phyloP scores from a whole-genome alignment of 2,329 filamentous ascomycete species.

The Fusarium nematophilum region DNA sequence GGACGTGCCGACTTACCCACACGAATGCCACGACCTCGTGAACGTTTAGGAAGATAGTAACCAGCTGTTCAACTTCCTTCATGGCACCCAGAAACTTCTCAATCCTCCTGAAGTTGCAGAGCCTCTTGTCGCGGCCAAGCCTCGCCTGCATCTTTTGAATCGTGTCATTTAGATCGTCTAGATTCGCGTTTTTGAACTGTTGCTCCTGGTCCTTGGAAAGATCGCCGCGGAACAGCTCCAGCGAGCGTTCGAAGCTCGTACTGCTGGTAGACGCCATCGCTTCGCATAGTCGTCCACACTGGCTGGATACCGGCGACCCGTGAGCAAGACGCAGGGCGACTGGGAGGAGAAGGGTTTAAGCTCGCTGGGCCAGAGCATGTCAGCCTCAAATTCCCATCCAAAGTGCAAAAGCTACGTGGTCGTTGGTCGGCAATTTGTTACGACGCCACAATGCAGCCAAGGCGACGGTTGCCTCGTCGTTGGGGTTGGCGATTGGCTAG shows the following conservation, averaged over 20 bases:
- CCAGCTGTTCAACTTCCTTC: not conserved
- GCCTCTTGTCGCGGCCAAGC: not conserved
- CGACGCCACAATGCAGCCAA: no score
- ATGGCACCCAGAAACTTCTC: not conserved
- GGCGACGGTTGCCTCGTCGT: no score
- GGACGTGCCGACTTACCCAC: not conserved
- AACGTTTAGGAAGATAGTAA: not conserved
- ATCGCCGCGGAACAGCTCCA: not conserved
- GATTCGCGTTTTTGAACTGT: accelerated
- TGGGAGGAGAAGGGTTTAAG: not conserved
- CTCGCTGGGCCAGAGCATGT: no score
- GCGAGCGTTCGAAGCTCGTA: not conserved
- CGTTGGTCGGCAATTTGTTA: no score
- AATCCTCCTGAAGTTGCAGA: not conserved
- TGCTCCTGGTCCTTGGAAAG: not conserved
- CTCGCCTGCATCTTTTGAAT: not conserved
- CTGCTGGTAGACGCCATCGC: not conserved
- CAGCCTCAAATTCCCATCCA: no score
- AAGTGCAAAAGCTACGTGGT: no score
- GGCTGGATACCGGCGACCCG: no score
- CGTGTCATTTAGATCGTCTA: accelerated
- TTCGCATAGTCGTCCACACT: no score
- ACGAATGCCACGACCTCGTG: not conserved
- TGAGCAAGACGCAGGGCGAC: not conserved
- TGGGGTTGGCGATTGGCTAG: not conserved